A percentile compares a stretch with the other conserved stretches of the same genome.
Conservation (phyloP, 2,329 filamentous ascomycete species). For the Exophiala oligosperma region DNA sequence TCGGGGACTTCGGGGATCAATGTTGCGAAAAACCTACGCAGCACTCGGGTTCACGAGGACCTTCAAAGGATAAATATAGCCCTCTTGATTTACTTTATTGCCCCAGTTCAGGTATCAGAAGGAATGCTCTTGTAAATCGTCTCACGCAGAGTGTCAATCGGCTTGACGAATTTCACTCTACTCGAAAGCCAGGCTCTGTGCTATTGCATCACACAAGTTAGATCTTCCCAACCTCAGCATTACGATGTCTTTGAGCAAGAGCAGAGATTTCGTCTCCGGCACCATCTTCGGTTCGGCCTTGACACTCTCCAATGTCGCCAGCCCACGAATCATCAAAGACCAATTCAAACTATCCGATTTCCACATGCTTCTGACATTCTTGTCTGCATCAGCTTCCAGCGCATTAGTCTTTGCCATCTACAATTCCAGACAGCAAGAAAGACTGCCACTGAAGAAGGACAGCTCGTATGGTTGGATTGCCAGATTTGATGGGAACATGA, state of each 20-base stretch:
- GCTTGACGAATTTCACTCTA: no score
- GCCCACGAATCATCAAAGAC: constrained; percentile 58
- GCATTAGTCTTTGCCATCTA: constrained; percentile 52
- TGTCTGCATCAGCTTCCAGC: constrained; percentile 61
- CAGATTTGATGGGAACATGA: constrained; percentile 62
- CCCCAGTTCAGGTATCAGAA: no score
- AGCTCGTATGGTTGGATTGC: constrained; percentile 55
- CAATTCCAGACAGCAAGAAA: constrained; percentile 35
- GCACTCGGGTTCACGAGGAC: no score
- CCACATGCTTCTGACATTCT: constrained; percentile 65
- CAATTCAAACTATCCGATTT: constrained; percentile 63
- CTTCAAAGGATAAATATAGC: no score
- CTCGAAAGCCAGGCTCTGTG: no score
- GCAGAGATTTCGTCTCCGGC: constrained; percentile 46
- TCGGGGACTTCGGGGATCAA: no score
- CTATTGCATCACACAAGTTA: no score
- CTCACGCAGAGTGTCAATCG: no score
- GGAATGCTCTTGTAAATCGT: no score
- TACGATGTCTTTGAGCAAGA: background rate
- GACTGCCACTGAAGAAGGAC: constrained; percentile 39
- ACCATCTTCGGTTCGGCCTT: constrained; percentile 63
- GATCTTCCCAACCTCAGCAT: background rate
- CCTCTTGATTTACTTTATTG: no score
- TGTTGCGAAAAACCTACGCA: no score
- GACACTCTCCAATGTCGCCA: constrained; percentile 59